Percentiles rank a stretch among this genome's conserved stretches.
These are phyloP conservation scores for Stephania japonica DNA, from an alignment of 164 flowering plant species.

Conservation along the genomic window DNA sequence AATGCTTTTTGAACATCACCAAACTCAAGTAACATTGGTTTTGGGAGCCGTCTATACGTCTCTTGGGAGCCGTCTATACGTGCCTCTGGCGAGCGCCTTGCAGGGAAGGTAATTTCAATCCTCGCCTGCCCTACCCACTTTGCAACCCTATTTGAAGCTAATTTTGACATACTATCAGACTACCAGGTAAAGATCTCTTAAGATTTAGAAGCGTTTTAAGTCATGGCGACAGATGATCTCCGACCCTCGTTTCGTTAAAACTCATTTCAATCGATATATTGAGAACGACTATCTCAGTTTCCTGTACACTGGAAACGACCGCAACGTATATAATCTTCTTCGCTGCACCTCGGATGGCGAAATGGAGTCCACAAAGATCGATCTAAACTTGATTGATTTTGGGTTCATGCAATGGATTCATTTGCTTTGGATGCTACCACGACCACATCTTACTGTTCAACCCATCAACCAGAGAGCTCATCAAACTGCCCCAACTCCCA, in stretches of 20 bases:
- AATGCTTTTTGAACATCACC: no score
- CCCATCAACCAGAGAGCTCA: neutral
- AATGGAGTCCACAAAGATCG: neutral
- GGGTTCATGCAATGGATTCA: neutral
- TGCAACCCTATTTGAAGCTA: no score
- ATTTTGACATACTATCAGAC: conserved; percentile 19
- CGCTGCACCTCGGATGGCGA: no score
- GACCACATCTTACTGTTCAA: neutral
- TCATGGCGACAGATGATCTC: conserved; percentile 17
- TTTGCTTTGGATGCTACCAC: neutral
- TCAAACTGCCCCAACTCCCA: neutral
- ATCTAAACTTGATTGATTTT: neutral
- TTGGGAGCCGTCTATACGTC: no score
- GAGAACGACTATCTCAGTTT: neutral
- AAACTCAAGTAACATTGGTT: no score
- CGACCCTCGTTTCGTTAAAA: conserved; percentile 10
- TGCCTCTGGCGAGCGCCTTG: no score
- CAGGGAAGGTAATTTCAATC: no score
- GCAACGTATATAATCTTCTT: neutral
- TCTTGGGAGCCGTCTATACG: no score
- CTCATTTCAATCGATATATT: conserved; percentile 14
- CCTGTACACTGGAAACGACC: neutral
- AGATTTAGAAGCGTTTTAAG: conserved; percentile 20
- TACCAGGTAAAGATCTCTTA: conserved; percentile 23
- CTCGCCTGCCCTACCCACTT: no score